Evolutionary conservation across 2,329 filamentous ascomycete species (phyloP).

Genomic region (Karstenula rhodostoma): DNA sequence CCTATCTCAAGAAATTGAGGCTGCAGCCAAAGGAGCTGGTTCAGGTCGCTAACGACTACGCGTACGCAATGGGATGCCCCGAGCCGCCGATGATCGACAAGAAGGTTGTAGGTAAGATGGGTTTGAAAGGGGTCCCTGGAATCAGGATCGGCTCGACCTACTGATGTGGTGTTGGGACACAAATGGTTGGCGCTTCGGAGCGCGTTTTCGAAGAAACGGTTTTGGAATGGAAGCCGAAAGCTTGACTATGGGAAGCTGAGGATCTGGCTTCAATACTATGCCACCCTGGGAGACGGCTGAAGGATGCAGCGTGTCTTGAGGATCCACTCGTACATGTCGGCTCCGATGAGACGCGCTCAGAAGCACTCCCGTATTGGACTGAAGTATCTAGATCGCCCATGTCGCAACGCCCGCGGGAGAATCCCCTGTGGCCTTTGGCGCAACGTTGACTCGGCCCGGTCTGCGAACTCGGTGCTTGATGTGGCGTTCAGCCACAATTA

Average conservation of each 20-base stretch:
- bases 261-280: background rate
- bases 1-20: conserved; percentile 54
- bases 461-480: background rate
- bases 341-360: background rate
- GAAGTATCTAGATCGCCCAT: background rate
- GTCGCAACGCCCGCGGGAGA: background rate
- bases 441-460: background rate
- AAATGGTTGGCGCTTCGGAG: background rate
- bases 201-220: background rate
- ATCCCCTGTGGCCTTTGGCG: background rate
- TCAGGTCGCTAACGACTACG: conserved; percentile 54
- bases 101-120: conserved; percentile 58
- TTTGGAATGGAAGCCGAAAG: background rate
- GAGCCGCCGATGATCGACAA: conserved; percentile 57
- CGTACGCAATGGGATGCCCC: conserved; percentile 53
- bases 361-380: background rate
- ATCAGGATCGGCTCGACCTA: conserved; percentile 43
- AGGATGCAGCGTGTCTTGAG: background rate
- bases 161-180: background rate
- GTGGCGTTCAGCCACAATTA: conserved; percentile 7
- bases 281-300: background rate
- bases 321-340: background rate
- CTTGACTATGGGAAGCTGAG: background rate
- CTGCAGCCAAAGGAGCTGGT: conserved; percentile 52
- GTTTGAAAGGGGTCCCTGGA: conserved; percentile 55